A percentile compares a stretch with the other conserved stretches of the same genome.
Conservation (phyloP, 176 grass and related monocot species). For the Musa beccarii region DNA sequence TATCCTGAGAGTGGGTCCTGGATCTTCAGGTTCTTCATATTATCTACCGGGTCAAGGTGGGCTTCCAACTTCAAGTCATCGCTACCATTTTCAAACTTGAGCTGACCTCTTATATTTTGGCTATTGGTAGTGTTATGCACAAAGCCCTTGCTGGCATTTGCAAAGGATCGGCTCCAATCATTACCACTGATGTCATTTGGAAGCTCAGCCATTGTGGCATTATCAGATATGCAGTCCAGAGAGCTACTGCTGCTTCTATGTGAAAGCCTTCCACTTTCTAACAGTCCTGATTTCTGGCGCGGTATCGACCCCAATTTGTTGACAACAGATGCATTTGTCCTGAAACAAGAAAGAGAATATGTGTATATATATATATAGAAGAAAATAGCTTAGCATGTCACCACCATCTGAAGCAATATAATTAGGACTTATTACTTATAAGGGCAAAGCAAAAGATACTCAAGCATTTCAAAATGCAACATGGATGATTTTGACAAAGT, state of each 20-base stretch:
- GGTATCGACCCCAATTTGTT: constrained; percentile 41
- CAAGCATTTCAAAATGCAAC: not conserved
- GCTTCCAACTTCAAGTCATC: constrained; percentile 54
- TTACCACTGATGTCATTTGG: constrained; percentile 41
- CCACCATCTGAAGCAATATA: not conserved
- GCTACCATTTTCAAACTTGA: constrained; percentile 73
- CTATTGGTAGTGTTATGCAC: constrained; percentile 55
- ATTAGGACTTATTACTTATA: not conserved
- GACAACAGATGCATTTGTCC: constrained; percentile 36
- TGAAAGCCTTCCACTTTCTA: constrained; percentile 54
- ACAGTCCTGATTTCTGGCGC: constrained; percentile 29
- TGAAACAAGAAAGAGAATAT: constrained; percentile 12
- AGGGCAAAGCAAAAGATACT: not conserved
- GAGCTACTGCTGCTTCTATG: constrained; percentile 65
- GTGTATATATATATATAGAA: not conserved
- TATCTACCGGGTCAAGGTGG: constrained; percentile 89
- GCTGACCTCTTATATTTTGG: constrained; percentile 33
- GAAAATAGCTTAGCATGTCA: not conserved
- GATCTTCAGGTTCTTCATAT: constrained; percentile 38
- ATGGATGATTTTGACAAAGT: not conserved
- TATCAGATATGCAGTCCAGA: constrained; percentile 66
- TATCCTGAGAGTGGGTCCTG: constrained; percentile 41
- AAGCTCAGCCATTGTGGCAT: not conserved
- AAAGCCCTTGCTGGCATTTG: constrained; percentile 41
- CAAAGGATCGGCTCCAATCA: constrained; percentile 32